These are phyloP conservation scores for Alternaria consortialis DNA, from an alignment of 2,329 filamentous ascomycete genomes.

Conservation along the genomic window DNA sequence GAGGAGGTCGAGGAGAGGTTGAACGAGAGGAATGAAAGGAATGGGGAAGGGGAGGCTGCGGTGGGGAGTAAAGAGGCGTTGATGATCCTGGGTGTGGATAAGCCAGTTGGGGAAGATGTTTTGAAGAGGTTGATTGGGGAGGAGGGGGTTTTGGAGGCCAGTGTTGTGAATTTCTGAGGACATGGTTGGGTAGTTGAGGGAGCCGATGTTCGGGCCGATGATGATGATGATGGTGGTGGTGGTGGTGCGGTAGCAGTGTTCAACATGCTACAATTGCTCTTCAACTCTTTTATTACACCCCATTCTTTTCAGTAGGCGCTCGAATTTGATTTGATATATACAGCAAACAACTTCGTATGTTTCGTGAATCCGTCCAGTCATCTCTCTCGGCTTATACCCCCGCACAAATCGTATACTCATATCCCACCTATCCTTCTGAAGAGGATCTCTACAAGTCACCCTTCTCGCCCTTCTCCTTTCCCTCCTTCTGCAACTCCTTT, in stretches of 20 bases:
- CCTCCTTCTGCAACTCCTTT: constrained; percentile 56
- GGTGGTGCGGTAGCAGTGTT: not conserved
- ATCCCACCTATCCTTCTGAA: not conserved
- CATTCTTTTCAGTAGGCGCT: not conserved
- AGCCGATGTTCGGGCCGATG: not conserved
- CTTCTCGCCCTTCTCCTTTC: constrained; percentile 52
- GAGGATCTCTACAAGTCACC: constrained; percentile 33
- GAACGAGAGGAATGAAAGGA: constrained; percentile 30
- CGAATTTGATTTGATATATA: not conserved
- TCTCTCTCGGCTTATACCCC: too few relatives aligned
- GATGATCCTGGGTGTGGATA: constrained; percentile 82
- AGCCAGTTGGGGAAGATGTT: constrained; percentile 67
- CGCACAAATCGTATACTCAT: not conserved
- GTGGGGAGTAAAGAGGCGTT: constrained; percentile 70
- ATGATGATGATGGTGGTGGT: not conserved
- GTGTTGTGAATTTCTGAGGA: constrained; percentile 57
- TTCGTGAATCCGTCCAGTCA: too few relatives aligned
- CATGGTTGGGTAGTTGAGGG: not conserved
- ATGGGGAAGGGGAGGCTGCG: not conserved
- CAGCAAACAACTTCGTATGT: not conserved
- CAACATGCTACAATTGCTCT: not conserved
- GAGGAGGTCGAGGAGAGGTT: constrained; percentile 43
- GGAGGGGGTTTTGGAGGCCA: constrained; percentile 63
- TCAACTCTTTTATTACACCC: fast-evolving
- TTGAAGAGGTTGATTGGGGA: constrained; percentile 59